phyloP scores from a whole-genome alignment of 495 filamentous ascomycete genomes.

The Xylaria castorea region DNA sequence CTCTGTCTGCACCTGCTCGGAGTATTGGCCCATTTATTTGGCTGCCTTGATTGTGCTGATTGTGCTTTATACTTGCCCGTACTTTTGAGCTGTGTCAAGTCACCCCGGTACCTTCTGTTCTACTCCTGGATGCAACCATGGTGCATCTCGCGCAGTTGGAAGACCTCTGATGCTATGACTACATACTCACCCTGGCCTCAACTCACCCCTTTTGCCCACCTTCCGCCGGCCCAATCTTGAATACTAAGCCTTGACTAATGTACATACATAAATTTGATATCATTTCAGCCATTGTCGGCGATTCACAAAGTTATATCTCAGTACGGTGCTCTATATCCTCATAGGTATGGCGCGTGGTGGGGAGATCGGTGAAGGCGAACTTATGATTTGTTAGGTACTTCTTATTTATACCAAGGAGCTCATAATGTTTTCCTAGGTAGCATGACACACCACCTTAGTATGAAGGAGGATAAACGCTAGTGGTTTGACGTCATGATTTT shows the following conservation, averaged over 20 bases:
- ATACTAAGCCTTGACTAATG: not conserved
- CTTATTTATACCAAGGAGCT: too few relatives aligned
- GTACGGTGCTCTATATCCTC: too few relatives aligned
- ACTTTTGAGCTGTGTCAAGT: not conserved
- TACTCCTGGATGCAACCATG: not conserved
- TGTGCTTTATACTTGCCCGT: not conserved
- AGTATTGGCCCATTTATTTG: not conserved
- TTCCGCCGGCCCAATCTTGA: not conserved
- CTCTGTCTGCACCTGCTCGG: not conserved
- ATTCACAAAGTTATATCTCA: not conserved
- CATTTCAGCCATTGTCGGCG: not conserved
- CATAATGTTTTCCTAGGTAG: too few relatives aligned
- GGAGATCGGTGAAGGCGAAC: too few relatives aligned
- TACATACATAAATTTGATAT: not conserved
- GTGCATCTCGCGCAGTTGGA: not conserved
- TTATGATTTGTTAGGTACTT: too few relatives aligned
- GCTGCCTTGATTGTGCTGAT: not conserved
- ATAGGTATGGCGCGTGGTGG: too few relatives aligned
- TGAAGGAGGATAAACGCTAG: too few relatives aligned
- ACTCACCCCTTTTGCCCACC: not conserved
- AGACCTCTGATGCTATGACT: not conserved
- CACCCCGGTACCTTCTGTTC: not conserved
- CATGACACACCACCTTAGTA: too few relatives aligned
- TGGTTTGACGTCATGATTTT: too few relatives aligned
- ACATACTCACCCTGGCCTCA: not conserved